Percentiles rank a stretch among this genome's conserved stretches.
These are phyloP conservation scores for Taxillus chinensis DNA, from an alignment of 164 flowering plant genomes.

Conservation along the genomic window DNA sequence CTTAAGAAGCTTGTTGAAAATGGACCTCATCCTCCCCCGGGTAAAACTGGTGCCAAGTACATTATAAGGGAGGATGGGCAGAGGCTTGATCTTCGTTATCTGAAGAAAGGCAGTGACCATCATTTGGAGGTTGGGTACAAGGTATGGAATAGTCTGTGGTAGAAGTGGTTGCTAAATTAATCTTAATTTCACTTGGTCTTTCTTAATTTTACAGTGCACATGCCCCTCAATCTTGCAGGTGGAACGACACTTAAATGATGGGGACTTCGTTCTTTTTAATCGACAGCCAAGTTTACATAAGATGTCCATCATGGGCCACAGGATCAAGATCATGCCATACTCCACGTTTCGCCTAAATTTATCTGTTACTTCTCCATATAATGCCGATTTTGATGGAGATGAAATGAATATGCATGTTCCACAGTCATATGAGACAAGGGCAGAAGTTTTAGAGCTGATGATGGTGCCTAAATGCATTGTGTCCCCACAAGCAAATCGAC, in stretches of 20 bases:
- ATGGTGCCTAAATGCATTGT: slow-evolving; percentile 99
- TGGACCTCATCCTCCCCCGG: slow-evolving; percentile 99
- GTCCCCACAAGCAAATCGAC: slow-evolving; percentile 90
- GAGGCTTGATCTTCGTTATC: slow-evolving; percentile 93
- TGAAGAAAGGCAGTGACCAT: slow-evolving; percentile 95
- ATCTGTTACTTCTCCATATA: slow-evolving; percentile 97
- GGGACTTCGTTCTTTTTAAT: slow-evolving; percentile 91
- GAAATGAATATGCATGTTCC: slow-evolving; percentile 99
- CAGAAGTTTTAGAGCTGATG: slow-evolving; percentile 96
- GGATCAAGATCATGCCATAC: slow-evolving; percentile 98
- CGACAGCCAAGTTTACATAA: slow-evolving; percentile 98
- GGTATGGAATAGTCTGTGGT: slow-evolving; percentile 21
- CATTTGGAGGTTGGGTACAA: slow-evolving; percentile 98
- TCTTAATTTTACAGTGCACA: not conserved
- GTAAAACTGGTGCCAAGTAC: slow-evolving; percentile 97
- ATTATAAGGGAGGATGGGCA: slow-evolving; percentile 97
- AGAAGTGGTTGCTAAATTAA: not conserved
- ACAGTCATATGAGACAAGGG: slow-evolving; percentile 99
- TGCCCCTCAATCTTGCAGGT: slow-evolving; percentile 43
- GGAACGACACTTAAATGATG: slow-evolving; percentile 95
- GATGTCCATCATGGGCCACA: slow-evolving; percentile 98
- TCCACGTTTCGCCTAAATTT: slow-evolving; percentile 91
- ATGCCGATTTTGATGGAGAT: slow-evolving; percentile 99
- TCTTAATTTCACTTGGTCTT: not conserved
- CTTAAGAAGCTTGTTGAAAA: slow-evolving; percentile 96